Conservation (phyloP, 176 grass and related monocot species). For the Bothriochloa decipiens region DNA sequence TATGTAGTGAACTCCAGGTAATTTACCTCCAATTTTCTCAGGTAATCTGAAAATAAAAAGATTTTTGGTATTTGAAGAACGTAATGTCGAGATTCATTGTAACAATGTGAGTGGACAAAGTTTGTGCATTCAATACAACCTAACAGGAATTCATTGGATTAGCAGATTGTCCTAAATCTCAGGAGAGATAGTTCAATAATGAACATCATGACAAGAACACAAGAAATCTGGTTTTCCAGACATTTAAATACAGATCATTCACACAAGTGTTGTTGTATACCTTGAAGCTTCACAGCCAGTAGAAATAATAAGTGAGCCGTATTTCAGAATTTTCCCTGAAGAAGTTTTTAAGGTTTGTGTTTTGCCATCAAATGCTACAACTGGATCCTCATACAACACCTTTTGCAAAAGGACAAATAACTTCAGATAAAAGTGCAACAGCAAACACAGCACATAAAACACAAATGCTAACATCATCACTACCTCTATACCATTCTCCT, state of each 20-base stretch:
- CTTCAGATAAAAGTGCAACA: slow-evolving; percentile 6
- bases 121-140: background rate
- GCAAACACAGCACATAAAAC: background rate
- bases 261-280: slow-evolving; percentile 41
- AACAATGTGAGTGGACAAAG: slow-evolving; percentile 10
- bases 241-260: background rate
- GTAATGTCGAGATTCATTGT: slow-evolving; percentile 3
- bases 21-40: slow-evolving; percentile 77
- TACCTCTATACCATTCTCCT: slow-evolving; percentile 94
- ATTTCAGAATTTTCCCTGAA: slow-evolving; percentile 89
- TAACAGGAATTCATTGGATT: background rate
- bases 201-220: background rate
- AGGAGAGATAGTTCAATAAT: background rate
- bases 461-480: background rate
- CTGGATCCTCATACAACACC: slow-evolving; percentile 93
- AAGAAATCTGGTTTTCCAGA: slow-evolving; percentile 25
- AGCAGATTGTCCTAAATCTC: background rate
- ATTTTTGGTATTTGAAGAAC: slow-evolving; percentile 23
- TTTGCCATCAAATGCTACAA: slow-evolving; percentile 78
- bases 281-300: slow-evolving; percentile 75
- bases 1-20: slow-evolving; percentile 92
- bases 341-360: slow-evolving; percentile 80
- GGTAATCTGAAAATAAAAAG: slow-evolving; percentile 61
- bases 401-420: slow-evolving; percentile 34
- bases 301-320: slow-evolving; percentile 92